Evolutionary conservation across 257 asterid genomes (phyloP), one percentile per base, ranked within the genome.

Genomic region (Nicotiana benthamiana): DNA sequence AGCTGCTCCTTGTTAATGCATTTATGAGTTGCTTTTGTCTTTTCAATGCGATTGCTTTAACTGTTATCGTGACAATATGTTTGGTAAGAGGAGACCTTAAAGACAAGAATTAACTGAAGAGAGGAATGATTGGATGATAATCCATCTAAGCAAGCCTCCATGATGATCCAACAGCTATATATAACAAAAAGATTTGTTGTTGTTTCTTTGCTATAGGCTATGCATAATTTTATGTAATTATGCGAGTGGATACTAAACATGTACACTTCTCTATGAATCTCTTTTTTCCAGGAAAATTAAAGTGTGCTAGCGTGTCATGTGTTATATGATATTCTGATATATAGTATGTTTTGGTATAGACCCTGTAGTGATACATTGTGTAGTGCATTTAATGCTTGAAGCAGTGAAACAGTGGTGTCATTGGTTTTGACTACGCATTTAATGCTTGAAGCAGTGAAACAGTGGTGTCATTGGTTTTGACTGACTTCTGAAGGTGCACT

Each of bases 401-500:
- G 12, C 74, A 52, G 59, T n/a, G 60, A 79, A 68, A n/a, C 16
- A 27, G 20, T 46, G 82, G 60, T 16, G 34, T 67, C 13, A 63
- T 51, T 20, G 65, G 24, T 52, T 51, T 32, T 32, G 36, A 32
- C 36, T 32, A n/a, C n/a, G 43, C 62, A 51, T 48, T 28, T 46
- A 74, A 15, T 74, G 61, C 24, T 74, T 24, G 77, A 46, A 52
- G 12, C 74, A 52, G 59, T n/a, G 60, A 79, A 68, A n/a, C 16
- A 27, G 20, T 46, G 82, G 60, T 16, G 34, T 67, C 13, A 63
- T 51, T 20, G 65, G 24, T 52, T 51, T 32, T 32, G 36, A 32
- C 36, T 32, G 56, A 76, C 75, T 61, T 80, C 83, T 57, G 67
- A 75, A 53, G 65, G 32, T 59, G 75, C 75, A 28, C 60, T 46